Percentiles rank a stretch among this genome's conserved stretches.
phyloP scores from a whole-genome alignment of 2,329 filamentous ascomycete genomes.

The Alternaria longipes region DNA sequence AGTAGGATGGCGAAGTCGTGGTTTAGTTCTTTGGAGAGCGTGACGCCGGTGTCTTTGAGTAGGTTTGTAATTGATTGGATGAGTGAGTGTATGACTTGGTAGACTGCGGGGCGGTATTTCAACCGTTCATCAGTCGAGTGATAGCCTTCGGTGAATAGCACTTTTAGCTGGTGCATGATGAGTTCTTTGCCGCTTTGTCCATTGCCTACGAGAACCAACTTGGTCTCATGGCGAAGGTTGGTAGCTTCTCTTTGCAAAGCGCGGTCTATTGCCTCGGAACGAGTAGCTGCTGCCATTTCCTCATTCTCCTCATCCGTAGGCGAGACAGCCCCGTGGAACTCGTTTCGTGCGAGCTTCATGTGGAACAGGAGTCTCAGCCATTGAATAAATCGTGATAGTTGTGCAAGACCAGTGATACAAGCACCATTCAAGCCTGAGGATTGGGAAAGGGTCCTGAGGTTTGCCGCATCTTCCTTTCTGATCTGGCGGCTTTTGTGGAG shows the following conservation, averaged over 20 bases:
- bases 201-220: conserved; percentile 44
- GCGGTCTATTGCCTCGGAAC: conserved; percentile 49
- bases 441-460: conserved; percentile 39
- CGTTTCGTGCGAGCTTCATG: conserved; percentile 35
- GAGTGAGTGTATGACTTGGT: conserved; percentile 43
- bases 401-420: conserved; percentile 40
- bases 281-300: conserved; percentile 41
- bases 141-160: conserved; percentile 47
- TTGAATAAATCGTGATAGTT: conserved; percentile 46
- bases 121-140: conserved; percentile 43
- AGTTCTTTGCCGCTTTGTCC: conserved; percentile 46
- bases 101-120: conserved; percentile 36
- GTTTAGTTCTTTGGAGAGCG: conserved; percentile 35
- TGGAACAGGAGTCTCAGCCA: conserved; percentile 44
- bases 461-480: conserved; percentile 43
- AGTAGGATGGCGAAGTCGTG: conserved; percentile 45
- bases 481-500: conserved; percentile 50
- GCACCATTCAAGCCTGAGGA: conserved; percentile 43
- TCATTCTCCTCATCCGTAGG: conserved; percentile 46
- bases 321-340: conserved; percentile 22
- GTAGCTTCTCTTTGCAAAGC: conserved; percentile 46
- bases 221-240: conserved; percentile 44
- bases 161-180: conserved; percentile 50
- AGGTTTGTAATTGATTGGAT: conserved; percentile 49
- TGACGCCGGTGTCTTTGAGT: conserved; percentile 47